Evolutionary conservation across 805 yeast species (phyloP).

Genomic region (Nakazawaea molendinolei): DNA sequence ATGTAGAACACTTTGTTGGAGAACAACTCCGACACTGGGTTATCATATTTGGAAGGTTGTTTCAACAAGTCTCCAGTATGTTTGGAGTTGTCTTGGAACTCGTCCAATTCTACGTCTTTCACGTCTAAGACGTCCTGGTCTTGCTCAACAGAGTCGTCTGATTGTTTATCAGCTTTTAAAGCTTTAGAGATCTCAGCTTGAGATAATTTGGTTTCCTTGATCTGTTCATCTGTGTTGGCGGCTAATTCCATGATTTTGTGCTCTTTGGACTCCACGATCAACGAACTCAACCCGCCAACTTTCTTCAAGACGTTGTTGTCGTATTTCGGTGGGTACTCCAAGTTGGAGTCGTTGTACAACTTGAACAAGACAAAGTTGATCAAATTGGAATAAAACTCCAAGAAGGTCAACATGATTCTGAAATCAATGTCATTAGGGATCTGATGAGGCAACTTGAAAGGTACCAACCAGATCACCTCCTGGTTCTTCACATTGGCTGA

Average conservation of each 20-base stretch:
- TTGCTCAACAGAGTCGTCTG: slow-evolving; percentile 29
- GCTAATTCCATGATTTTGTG: slow-evolving; percentile 11
- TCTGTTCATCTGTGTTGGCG: slow-evolving; percentile 18
- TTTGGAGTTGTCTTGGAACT: slow-evolving; percentile 58
- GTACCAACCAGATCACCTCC: slow-evolving; percentile 92
- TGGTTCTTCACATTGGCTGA: slow-evolving; percentile 88
- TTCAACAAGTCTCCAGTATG: slow-evolving; percentile 60
- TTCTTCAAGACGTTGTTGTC: slow-evolving; percentile 69
- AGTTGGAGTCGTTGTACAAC: slow-evolving; percentile 76
- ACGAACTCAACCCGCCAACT: slow-evolving; percentile 84
- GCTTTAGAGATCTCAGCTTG: slow-evolving; percentile 40
- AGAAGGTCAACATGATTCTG: slow-evolving; percentile 92
- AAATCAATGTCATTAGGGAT: slow-evolving; percentile 93
- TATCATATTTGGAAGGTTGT: slow-evolving; percentile 61
- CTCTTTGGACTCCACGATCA: slow-evolving; percentile 57
- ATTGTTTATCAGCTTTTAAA: slow-evolving; percentile 44
- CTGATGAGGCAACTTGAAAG: slow-evolving; percentile 94
- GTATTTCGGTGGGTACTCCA: slow-evolving; percentile 87
- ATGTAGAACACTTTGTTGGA: slow-evolving; percentile 73
- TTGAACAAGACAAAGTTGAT: slow-evolving; percentile 82
- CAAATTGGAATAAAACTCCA: slow-evolving; percentile 91
- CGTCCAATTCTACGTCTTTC: slow-evolving; percentile 53
- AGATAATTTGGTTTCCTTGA: slow-evolving; percentile 32
- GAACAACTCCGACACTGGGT: slow-evolving; percentile 61
- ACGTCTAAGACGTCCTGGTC: slow-evolving; percentile 34